Evolutionary conservation across 2,329 filamentous ascomycete genomes (phyloP).

Genomic region (Septoria linicola): DNA sequence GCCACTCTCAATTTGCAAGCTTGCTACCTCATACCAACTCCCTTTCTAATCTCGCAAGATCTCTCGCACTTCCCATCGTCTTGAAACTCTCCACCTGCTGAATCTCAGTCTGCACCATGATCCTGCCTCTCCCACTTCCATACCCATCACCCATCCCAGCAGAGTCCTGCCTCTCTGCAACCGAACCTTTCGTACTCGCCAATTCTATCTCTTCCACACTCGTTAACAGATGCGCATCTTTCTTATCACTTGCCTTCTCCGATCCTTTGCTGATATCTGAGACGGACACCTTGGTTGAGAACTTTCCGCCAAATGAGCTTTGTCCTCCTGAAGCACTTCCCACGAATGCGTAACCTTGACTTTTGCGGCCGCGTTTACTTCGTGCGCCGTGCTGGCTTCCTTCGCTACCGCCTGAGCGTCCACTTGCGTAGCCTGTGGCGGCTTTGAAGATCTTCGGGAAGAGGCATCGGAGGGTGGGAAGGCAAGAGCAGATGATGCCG

Average conservation of each 20-base stretch:
- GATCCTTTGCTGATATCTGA: background rate
- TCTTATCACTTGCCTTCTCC: background rate
- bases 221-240: conserved; percentile 5
- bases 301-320: conserved; percentile 7
- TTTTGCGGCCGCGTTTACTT: background rate
- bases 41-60: conserved; percentile 14
- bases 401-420: background rate
- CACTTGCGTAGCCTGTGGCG: background rate
- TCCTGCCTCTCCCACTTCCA: background rate
- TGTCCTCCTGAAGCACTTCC: background rate
- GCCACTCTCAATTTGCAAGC: no score
- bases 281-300: conserved; percentile 2
- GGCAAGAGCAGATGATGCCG: conserved; percentile 39
- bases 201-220: conserved; percentile 17
- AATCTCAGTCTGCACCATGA: conserved; percentile 19
- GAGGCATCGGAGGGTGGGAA: conserved; percentile 38
- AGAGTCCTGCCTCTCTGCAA: background rate
- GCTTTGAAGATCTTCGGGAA: conserved; percentile 38
- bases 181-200: conserved; percentile 1
- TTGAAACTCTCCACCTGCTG: conserved; percentile 16
- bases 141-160: background rate
- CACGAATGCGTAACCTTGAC: conserved; percentile 2
- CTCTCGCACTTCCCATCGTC: conserved; percentile 7
- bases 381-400: background rate
- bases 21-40: conserved; percentile 12